Percentiles rank a stretch among this genome's conserved stretches.
Evolutionary conservation across 2,329 filamentous ascomycete species (phyloP).

Genomic region (Lasiodiplodia sp.): DNA sequence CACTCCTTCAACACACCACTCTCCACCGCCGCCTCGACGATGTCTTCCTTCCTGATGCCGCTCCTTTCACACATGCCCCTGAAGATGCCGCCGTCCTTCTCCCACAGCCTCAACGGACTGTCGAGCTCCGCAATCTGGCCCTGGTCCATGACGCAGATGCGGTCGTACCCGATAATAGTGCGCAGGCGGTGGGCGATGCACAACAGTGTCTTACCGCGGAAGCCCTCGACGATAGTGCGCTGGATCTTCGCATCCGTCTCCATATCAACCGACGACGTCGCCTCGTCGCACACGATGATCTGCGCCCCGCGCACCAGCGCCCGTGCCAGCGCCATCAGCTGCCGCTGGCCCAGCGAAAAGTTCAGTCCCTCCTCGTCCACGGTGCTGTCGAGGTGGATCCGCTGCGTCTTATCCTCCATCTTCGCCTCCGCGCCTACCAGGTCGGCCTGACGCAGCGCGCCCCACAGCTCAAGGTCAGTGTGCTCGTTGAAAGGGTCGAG

Average conservation of each 20-base stretch:
- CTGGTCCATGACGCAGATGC: conserved; percentile 95
- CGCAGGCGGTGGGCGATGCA: conserved; percentile 92
- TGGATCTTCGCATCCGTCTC: conserved; percentile 98
- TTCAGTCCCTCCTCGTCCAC: conserved; percentile 97
- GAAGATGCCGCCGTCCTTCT: conserved; percentile 75
- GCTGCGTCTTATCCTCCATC: conserved; percentile 56
- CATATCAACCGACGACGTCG: conserved; percentile 91
- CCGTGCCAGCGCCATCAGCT: conserved; percentile 91
- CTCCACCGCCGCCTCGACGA: conserved; percentile 18
- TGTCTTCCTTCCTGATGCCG: conserved; percentile 68
- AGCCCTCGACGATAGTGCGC: conserved; percentile 81
- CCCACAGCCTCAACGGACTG: conserved; percentile 75
- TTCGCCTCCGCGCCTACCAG: conserved; percentile 64
- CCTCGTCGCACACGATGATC: conserved; percentile 97
- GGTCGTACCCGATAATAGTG: conserved; percentile 92
- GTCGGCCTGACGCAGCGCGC: conserved; percentile 77
- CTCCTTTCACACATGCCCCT: conserved; percentile 87
- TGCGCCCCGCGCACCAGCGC: conserved; percentile 86
- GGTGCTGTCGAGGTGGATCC: conserved; percentile 80
- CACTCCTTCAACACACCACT: conserved; percentile 12
- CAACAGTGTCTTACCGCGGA: conserved; percentile 84
- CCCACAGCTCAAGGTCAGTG: conserved; percentile 79
- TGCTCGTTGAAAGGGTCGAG: conserved; percentile 83
- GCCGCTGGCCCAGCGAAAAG: conserved; percentile 92
- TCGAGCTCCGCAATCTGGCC: conserved; percentile 89